A percentile compares a stretch with the other conserved stretches of the same genome.
Evolutionary conservation across 306 rosid genomes (phyloP).

Genomic region (Ormosia emarginata): DNA sequence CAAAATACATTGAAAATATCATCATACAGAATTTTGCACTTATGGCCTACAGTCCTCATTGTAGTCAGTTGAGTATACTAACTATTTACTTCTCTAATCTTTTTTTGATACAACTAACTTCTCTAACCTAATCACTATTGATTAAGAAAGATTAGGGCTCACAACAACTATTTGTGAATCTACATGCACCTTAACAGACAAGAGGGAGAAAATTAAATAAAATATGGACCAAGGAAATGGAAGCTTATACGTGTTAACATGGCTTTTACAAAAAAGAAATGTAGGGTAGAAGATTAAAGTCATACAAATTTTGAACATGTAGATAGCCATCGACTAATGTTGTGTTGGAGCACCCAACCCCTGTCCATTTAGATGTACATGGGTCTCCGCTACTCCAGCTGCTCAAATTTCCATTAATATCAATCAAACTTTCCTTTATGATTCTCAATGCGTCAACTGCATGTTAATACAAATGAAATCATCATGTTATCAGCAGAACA

Average conservation of each 20-base stretch:
- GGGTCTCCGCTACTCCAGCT: slow-evolving; percentile 89
- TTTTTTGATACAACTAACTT: background rate
- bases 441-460: slow-evolving; percentile 62
- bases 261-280: background rate
- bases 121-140: background rate
- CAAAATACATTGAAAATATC: background rate
- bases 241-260: background rate
- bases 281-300: slow-evolving; percentile 4
- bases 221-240: background rate
- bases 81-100: background rate
- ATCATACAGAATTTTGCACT: background rate
- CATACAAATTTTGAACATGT: slow-evolving; percentile 69
- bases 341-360: slow-evolving; percentile 58
- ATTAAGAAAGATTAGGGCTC: background rate
- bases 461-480: slow-evolving; percentile 20
- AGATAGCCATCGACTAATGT: slow-evolving; percentile 43
- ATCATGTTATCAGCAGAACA: background rate
- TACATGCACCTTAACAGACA: background rate
- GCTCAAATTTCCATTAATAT: slow-evolving; percentile 60
- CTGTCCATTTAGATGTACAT: slow-evolving; percentile 68
- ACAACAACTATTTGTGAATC: background rate
- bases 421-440: slow-evolving; percentile 57
- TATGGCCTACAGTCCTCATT: background rate
- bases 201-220: background rate
- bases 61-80: background rate